A percentile compares a stretch with the other conserved stretches of the same genome.
Conservation (phyloP, 768 basidiomycete species). For the Russula foetens region DNA sequence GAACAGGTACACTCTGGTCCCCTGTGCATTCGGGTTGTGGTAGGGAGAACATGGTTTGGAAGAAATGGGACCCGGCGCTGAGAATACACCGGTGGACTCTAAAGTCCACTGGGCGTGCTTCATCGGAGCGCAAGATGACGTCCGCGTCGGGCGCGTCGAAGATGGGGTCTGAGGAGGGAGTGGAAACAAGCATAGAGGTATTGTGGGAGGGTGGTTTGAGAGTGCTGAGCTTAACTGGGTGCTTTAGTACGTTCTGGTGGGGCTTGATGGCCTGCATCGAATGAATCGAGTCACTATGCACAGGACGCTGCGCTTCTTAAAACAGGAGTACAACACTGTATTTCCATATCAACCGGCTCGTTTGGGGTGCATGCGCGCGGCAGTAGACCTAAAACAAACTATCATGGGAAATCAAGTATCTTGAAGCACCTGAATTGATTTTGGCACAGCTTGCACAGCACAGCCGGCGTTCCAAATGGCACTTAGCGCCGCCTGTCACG, state of each 20-base stretch:
- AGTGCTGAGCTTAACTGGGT: neutral
- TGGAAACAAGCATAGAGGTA: conserved; percentile 2
- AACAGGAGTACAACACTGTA: neutral
- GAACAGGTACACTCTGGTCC: conserved; percentile 32
- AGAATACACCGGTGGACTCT: conserved; percentile 56
- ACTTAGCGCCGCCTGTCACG: conserved; percentile 9
- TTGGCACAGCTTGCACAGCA: neutral
- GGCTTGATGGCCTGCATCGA: neutral
- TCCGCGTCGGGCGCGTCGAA: conserved; percentile 46
- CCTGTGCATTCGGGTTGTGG: conserved; percentile 38
- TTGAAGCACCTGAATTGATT: neutral
- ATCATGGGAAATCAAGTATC: neutral
- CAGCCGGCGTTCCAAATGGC: neutral
- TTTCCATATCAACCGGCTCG: conserved; percentile 4
- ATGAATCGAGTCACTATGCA: neutral
- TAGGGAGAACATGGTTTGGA: conserved; percentile 57
- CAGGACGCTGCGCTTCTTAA: conserved; percentile 1
- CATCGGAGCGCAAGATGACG: conserved; percentile 40
- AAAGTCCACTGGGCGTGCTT: conserved; percentile 37
- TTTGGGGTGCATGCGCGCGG: neutral
- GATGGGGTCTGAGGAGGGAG: conserved; percentile 11
- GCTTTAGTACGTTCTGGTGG: conserved; percentile 4
- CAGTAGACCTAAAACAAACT: neutral
- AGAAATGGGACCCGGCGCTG: conserved; percentile 57
- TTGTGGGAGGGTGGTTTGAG: neutral